Evolutionary conservation across 2,329 filamentous ascomycete genomes (phyloP), one percentile per base, ranked within the genome.

Genomic region (Xylaria sp.): DNA sequence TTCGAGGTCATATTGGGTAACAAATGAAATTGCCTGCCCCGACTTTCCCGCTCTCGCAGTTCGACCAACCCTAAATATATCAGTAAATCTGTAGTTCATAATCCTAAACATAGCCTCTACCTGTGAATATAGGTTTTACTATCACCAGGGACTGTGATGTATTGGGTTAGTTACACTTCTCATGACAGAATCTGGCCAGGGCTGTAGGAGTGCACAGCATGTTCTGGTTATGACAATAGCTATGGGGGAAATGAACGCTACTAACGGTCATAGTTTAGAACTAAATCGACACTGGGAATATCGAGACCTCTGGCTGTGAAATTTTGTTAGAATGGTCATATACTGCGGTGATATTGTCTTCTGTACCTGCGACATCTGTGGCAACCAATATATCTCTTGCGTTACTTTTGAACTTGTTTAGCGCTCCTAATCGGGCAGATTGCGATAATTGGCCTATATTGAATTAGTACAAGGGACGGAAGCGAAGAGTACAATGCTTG

Each of bases 201-300:
- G 20, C 13, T 33, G 9, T 4, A 49, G 11, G 31, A 17, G n/a
- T 13, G 45, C 61, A 27, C 22, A n/a, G 22, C 20, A 27, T 10
- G 29, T 44, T 25, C 5, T 39, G 20, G 15, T 31, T 39, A 11
- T 29, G 6, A 33, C 25, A 31, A 25, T 15, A 11, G 2, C 25
- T 9, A 33, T 3, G 9, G 22, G 15, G 39, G 27, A 42, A 27
- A 42, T n/a, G 25, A 45, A 36, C 7, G 25, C 20, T 33, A 65
- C 65, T 50, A 42, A 70, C 68, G 61, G 42, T 70, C 69, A 71
- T 90, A 92, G 80, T 97, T 97, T 71, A 97, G 79, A 2, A 97
- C 92, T 0, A 95, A 82, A 71, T 97, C 93, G 13, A 97, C 94
- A n/a, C 89, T 91, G 13, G 94, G 94, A 53, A 97, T 97, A 82